Base-by-base conservation (phyloP, 2,329 filamentous ascomycete species). In the Sclerotinia minor region DNA sequence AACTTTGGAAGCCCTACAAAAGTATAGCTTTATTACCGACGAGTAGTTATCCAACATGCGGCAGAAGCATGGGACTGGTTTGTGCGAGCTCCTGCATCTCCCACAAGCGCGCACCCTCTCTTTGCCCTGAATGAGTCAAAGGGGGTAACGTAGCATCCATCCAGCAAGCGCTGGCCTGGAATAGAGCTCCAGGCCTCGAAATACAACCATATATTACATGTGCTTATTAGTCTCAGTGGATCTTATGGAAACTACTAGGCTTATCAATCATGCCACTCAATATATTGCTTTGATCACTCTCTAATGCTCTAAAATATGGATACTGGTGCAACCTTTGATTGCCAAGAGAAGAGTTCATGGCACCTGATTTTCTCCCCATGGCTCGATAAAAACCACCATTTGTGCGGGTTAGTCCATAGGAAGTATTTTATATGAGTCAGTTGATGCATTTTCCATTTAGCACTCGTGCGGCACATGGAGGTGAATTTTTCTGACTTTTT, bases 11-110 rank as follows among this genome's bases (percentile, higher is more conserved):
- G 32, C 59, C 15, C 47, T 41, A 21, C 26, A 45, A 21, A 63
- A 45, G 26, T 3, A 2, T 6, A 35, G 38, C 45, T 38, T 21
- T 50, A 9, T 21, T 50, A 9, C 32, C 45, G 50, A 38, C 45
- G 32, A 38, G 59, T 50, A 24, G 29, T 50, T 41, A 29, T 15
- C 45, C 29, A 38, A 50, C 59, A 50, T 50, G 59, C 59, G 59
- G 50, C 59, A 63, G 59, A 13, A 63, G 59, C 59, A 63, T 63
- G 59, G 17, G 45, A 50, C n/a, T 50, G 26, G 15, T 38, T 52
- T 63, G 45, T 63, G 29, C 45, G 35, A n/a, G 50, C 29, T 50
- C 45, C 5, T 63, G 32, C 45, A 38, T 26, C 32, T 50, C 32
- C 26, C 59, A 3, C 45, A 41, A 63, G 59, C n/a, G 32, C 45